Evolutionary conservation across 371 early-diverging fungal genomes (phyloP).

Genomic region (Syncephalis plumigaleata): DNA sequence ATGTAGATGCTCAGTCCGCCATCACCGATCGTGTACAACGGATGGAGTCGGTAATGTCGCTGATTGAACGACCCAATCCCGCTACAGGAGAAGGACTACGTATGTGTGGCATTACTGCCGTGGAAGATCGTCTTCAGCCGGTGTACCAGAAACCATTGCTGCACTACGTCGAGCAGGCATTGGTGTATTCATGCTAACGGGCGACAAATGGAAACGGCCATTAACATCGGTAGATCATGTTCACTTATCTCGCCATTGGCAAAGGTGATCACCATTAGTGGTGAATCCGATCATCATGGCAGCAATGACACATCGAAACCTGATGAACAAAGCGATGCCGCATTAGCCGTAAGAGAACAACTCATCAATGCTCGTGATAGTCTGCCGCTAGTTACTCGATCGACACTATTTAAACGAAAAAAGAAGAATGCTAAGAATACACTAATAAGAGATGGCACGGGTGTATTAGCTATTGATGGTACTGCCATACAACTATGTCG

Average conservation of each 20-base stretch:
- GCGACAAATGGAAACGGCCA: conserved; percentile 98
- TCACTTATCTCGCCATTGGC: conserved; percentile 45
- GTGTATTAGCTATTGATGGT: conserved; percentile 55
- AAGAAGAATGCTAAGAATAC: too few relatives aligned
- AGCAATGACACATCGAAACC: too few relatives aligned
- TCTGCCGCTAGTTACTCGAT: too few relatives aligned
- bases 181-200: conserved; percentile 95
- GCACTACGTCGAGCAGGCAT: conserved; percentile 80
- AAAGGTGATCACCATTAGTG: conserved; percentile 27
- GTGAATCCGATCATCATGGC: neutral
- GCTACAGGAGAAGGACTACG: conserved; percentile 19
- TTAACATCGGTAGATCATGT: conserved; percentile 86
- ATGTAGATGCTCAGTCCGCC: conserved; percentile 59
- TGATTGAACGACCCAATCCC: conserved; percentile 32
- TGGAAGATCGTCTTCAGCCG: conserved; percentile 89
- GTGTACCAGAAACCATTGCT: conserved; percentile 87
- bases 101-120: conserved; percentile 72
- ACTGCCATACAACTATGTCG: conserved; percentile 44
- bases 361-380: too few relatives aligned
- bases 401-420: too few relatives aligned
- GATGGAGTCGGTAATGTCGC: conserved; percentile 62
- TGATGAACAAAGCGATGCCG: too few relatives aligned
- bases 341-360: too few relatives aligned
- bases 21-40: conserved; percentile 60
- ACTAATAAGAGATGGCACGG: too few relatives aligned